Evolutionary conservation across 2,329 filamentous ascomycete genomes (phyloP), one percentile per base, ranked within the genome.

Genomic region (Phialocephala subalpina): DNA sequence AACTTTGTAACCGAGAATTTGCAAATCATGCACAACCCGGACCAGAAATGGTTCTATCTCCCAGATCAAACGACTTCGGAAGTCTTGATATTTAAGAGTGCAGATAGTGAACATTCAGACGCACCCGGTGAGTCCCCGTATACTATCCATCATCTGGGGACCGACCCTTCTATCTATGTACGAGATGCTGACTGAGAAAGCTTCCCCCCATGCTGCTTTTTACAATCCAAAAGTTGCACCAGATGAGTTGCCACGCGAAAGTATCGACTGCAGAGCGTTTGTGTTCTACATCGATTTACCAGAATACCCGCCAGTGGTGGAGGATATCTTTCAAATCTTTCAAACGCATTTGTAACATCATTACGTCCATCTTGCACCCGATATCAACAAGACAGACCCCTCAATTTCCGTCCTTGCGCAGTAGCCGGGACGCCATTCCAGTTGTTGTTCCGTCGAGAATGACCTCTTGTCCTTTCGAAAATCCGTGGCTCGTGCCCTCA

Each of bases 1-100:
- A 52, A 66, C 27, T 33, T 18, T 1, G 61, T 67, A 1, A 55
- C 45, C 3, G 67, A 70, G 47, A 69, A 66, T 33, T 25, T 59
- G 42, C 65, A 66, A 40, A 40, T 69, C 1, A 25, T 63, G 20
- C 53, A 66, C 42, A 64, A 40, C 22, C 2, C 42, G 2, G 12
- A 53, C 1, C 67, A 69, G 16, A 55, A 59, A 29, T 69, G 67
- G 67, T 69, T 52, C 27, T 70, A 66, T 42, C 45, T 70, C 8
- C 53, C 55, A 1, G 42, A 67, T 49, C 69, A 69, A 27, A 55
- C 18, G 12, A 14, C 61, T 1, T 42, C 45, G 1, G 67, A 70
- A 40, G n/a, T 65, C n/a, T 27, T 66, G 42, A 55, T 69, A 2
- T 70, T 70, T 60, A 65, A 62, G 45, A 61, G 40, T 27, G 57